phyloP scores from a whole-genome alignment of 2,329 filamentous ascomycete genomes.

The Phaeophleospora eucalypticola region DNA sequence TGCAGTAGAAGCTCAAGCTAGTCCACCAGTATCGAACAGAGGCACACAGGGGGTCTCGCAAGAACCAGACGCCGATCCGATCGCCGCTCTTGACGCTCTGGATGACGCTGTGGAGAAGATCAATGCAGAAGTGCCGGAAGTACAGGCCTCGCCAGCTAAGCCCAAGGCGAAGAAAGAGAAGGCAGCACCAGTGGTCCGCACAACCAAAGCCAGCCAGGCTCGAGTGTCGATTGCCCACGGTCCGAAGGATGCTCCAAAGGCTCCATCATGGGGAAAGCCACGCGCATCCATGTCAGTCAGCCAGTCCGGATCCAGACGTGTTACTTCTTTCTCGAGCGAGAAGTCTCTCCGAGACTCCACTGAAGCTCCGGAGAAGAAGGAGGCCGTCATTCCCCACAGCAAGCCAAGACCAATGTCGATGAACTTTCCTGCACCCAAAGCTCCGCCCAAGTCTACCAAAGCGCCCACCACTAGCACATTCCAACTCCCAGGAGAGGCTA shows the following conservation, averaged over 20 bases:
- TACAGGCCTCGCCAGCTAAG: slow-evolving; percentile 29
- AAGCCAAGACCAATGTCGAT: slow-evolving; percentile 46
- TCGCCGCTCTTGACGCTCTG: slow-evolving; percentile 49
- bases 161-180: slow-evolving; percentile 21
- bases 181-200: slow-evolving; percentile 25
- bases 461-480: slow-evolving; percentile 49
- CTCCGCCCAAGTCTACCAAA: slow-evolving; percentile 48
- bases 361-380: slow-evolving; percentile 21
- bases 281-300: slow-evolving; percentile 20
- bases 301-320: slow-evolving; percentile 15
- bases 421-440: slow-evolving; percentile 46
- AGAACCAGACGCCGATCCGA: slow-evolving; percentile 41
- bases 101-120: slow-evolving; percentile 51
- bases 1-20: slow-evolving; percentile 17
- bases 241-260: slow-evolving; percentile 21
- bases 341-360: slow-evolving; percentile 5
- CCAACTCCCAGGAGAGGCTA: slow-evolving; percentile 50
- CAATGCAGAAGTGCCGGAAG: slow-evolving; percentile 28
- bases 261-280: slow-evolving; percentile 15
- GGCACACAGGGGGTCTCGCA: not conserved
- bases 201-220: slow-evolving; percentile 31
- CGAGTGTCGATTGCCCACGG: slow-evolving; percentile 29
- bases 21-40: slow-evolving; percentile 9
- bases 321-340: slow-evolving; percentile 18
- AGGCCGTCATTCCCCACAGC: slow-evolving; percentile 34